These are phyloP conservation scores for Trifolium fragiferum DNA, from an alignment of 306 rosid genomes.

Conservation along the genomic window DNA sequence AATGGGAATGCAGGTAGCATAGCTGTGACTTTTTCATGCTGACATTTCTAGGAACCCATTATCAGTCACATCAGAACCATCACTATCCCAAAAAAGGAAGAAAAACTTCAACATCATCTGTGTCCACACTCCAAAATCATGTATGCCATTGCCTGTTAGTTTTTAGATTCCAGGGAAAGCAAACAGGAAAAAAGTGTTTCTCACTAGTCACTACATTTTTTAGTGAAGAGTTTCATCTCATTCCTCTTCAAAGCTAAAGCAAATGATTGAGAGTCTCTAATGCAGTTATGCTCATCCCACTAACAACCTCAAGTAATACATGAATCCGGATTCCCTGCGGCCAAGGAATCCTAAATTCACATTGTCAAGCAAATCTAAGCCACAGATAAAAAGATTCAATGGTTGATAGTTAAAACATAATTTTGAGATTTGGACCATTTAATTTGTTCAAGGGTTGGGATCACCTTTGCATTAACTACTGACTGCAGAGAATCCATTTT, in stretches of 20 bases:
- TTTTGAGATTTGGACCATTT: background rate
- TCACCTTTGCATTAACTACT: background rate
- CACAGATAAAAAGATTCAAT: background rate
- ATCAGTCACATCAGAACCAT: background rate
- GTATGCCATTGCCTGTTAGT: background rate
- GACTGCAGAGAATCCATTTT: no score
- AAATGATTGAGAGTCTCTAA: no score
- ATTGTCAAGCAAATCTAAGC: background rate
- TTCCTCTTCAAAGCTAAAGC: no score
- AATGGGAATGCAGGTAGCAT: background rate
- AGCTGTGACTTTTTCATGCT: background rate
- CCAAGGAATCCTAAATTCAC: background rate
- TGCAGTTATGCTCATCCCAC: no score
- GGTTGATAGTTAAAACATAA: background rate
- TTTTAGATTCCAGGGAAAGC: background rate
- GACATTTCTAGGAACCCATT: background rate
- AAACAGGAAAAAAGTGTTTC: background rate
- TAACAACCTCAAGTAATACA: background rate
- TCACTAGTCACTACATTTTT: no score
- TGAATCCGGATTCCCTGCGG: background rate
- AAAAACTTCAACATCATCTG: slow-evolving; percentile 1
- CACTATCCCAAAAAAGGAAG: background rate
- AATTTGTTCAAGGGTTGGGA: background rate
- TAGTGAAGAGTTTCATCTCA: no score
- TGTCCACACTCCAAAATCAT: slow-evolving; percentile 14